A percentile compares a stretch with the other conserved stretches of the same genome.
phyloP scores from a whole-genome alignment of 345 rosid species.

The rapeseed (Brassica napus) region Da-Ae NC_063445.1:35549501-35550000 shows the following conservation, averaged over 20 bases:
- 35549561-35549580: constrained; percentile 68
- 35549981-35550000: not conserved
- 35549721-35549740: constrained; percentile 66
- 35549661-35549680: not conserved
- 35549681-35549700: not conserved
- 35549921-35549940: not conserved
- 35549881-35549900: not conserved
- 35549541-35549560: constrained; percentile 69
- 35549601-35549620: constrained; percentile 75
- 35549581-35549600: constrained; percentile 66
- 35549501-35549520: not conserved
- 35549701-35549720: constrained; percentile 40
- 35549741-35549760: constrained; percentile 71
- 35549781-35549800: constrained; percentile 45
- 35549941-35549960: not conserved
- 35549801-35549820: not conserved
- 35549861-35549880: too few species aligned
- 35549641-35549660: not conserved
- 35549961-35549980: not conserved
- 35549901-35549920: not conserved
- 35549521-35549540: constrained; percentile 41
- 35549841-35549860: not conserved
- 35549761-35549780: constrained; percentile 68
- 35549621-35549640: constrained; percentile 53
- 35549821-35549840: not conserved